phyloP scores from a whole-genome alignment of 2,329 filamentous ascomycete genomes.

The Fusarium succisae region DNA sequence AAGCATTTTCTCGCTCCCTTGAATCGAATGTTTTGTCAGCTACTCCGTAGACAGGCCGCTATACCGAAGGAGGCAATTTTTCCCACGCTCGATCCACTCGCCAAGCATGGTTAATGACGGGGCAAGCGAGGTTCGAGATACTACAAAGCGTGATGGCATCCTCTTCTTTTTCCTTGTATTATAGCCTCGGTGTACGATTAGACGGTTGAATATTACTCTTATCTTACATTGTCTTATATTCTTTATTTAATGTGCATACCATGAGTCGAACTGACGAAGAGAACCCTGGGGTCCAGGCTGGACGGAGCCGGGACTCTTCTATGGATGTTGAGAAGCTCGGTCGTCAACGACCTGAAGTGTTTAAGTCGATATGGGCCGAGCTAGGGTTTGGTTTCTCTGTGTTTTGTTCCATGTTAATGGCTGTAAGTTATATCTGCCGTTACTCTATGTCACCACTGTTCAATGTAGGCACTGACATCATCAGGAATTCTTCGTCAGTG shows the following conservation, averaged over 20 bases:
- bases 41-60: not conserved
- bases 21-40: constrained; percentile 22
- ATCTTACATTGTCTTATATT: not conserved
- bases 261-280: constrained; percentile 33
- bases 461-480: not conserved
- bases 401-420: constrained; percentile 39
- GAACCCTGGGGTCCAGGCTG: not conserved
- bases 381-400: constrained; percentile 37
- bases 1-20: not conserved
- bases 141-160: constrained; percentile 16
- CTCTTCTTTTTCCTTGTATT: not conserved
- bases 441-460: not conserved
- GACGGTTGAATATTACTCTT: not conserved
- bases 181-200: not conserved
- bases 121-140: constrained; percentile 16
- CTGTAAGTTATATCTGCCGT: constrained; percentile 21
- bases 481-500: constrained; percentile 43
- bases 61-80: constrained; percentile 23
- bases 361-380: constrained; percentile 39
- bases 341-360: constrained; percentile 38
- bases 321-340: constrained; percentile 40
- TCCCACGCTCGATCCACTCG: constrained; percentile 5
- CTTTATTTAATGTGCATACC: not conserved
- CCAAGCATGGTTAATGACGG: constrained; percentile 15
- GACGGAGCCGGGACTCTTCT: constrained; percentile 1